Conservation (phyloP, 371 early-diverging fungal species). For the Rhizopus delemar region DNA sequence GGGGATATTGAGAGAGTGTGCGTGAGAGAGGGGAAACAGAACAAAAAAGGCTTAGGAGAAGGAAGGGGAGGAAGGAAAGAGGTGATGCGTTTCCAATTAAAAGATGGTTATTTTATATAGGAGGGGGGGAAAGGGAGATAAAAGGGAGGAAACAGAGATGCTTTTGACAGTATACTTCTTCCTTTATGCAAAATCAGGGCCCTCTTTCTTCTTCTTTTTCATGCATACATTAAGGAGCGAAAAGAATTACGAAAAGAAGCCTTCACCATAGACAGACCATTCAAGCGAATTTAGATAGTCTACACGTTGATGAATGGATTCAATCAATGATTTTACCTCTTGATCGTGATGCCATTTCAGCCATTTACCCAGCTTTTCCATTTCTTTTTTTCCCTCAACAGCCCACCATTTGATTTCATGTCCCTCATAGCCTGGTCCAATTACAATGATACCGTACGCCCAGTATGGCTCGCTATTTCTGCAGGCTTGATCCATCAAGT, state of each 20-base stretch:
- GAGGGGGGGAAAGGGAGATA: not conserved
- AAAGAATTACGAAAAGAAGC: constrained; percentile 16
- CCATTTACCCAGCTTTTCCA: constrained; percentile 25
- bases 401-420: constrained; percentile 31
- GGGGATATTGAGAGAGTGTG: not conserved
- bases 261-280: constrained; percentile 32
- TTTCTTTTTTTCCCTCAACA: constrained; percentile 27
- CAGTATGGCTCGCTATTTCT: constrained; percentile 39
- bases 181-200: not conserved
- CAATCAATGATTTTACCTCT: not conserved
- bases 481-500: constrained; percentile 30
- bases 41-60: no score
- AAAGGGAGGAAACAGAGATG: constrained; percentile 4
- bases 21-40: not conserved
- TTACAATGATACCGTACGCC: constrained; percentile 39
- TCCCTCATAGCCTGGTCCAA: constrained; percentile 35
- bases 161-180: constrained; percentile 2
- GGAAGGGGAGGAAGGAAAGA: no score
- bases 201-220: not conserved
- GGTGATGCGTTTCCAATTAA: not conserved
- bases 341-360: constrained; percentile 9
- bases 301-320: constrained; percentile 13
- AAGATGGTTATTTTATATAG: not conserved
- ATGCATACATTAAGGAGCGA: not conserved
- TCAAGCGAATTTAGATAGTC: constrained; percentile 27